A percentile compares a stretch with the other conserved stretches of the same genome.
Conservation (phyloP, 2,329 filamentous ascomycete species). For the Alternaria infectoria region DNA sequence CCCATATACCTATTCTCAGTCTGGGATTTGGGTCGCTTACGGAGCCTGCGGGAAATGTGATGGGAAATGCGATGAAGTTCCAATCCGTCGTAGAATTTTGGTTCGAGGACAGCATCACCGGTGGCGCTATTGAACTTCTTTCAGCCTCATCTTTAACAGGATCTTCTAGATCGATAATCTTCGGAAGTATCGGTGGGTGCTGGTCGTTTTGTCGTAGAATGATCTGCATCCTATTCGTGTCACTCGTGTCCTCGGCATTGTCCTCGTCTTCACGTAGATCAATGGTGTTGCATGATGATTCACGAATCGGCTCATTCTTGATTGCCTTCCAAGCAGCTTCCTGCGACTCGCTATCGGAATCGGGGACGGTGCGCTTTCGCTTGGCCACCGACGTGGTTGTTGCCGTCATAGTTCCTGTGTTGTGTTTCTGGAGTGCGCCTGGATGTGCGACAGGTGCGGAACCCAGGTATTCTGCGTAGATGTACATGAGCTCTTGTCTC, state of each 20-base stretch:
- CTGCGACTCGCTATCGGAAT: not conserved
- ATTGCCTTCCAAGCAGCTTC: not conserved
- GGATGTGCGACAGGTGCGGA: rapidly evolving
- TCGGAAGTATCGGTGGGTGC: not conserved
- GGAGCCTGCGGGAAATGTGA: not conserved
- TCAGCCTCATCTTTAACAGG: not conserved
- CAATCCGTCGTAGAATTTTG: not conserved
- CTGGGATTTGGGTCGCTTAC: not conserved
- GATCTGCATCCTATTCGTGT: too few species aligned
- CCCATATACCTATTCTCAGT: not conserved
- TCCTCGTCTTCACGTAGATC: not conserved
- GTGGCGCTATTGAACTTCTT: not conserved
- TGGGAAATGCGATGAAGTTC: not conserved
- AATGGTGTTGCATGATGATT: not conserved
- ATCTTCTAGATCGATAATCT: not conserved
- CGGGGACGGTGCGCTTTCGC: not conserved
- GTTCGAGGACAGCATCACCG: not conserved
- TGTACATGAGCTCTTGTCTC: not conserved
- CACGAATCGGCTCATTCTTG: not conserved
- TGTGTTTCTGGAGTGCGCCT: too few species aligned
- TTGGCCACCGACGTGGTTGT: not conserved
- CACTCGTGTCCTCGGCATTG: too few species aligned
- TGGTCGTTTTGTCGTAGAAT: too few species aligned
- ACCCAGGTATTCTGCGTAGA: not conserved
- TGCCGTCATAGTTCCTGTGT: too few species aligned